Evolutionary conservation across 257 asterid species (phyloP).

Genomic region (Sherardia arvensis): DNA sequence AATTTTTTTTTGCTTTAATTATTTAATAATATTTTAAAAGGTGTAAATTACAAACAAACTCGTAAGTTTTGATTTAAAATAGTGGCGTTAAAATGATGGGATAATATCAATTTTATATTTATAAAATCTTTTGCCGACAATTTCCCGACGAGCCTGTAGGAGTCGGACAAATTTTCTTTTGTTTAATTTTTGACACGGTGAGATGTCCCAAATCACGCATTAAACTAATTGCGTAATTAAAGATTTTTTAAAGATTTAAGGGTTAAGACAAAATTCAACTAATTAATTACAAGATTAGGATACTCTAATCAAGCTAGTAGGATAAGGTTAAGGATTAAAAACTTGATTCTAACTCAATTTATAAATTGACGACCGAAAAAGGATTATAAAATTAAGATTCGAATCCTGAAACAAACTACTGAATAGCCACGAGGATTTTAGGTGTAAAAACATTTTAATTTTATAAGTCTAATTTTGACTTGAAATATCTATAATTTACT

Average conservation of each 20-base stretch:
- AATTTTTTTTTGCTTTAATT: too few relatives aligned
- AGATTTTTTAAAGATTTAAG: background rate
- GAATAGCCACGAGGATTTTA: too few relatives aligned
- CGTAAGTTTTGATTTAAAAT: too few relatives aligned
- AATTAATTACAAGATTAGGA: conserved; percentile 5
- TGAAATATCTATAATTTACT: too few relatives aligned
- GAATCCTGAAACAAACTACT: too few relatives aligned
- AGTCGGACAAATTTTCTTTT: background rate
- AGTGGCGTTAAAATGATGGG: too few relatives aligned
- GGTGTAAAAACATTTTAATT: too few relatives aligned
- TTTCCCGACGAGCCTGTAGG: background rate
- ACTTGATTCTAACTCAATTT: background rate
- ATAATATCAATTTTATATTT: too few relatives aligned
- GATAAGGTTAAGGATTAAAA: conserved; percentile 5
- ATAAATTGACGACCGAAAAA: background rate
- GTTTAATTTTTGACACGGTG: background rate
- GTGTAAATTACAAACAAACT: too few relatives aligned
- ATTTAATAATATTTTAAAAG: too few relatives aligned
- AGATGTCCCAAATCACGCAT: conserved; percentile 11
- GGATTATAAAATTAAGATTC: background rate
- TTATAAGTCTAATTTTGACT: too few relatives aligned
- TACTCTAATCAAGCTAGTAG: conserved; percentile 6
- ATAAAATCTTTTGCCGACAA: background rate
- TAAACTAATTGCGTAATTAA: background rate
- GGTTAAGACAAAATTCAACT: background rate